phyloP scores from a whole-genome alignment of 441 rosid species.

The Isatis lusitanica region DNA sequence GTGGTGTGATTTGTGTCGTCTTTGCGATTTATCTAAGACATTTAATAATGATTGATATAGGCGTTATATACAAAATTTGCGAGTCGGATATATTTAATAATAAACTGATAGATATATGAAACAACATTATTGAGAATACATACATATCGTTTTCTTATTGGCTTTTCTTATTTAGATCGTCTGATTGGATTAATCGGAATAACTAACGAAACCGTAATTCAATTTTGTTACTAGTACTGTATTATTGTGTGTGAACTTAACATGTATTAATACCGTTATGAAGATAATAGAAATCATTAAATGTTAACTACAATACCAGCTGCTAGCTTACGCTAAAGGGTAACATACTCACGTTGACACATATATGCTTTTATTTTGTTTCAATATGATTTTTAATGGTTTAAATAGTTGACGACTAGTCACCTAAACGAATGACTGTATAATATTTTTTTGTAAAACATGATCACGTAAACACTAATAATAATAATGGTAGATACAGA shows the following conservation, averaged over 20 bases:
- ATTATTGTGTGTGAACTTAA: neutral
- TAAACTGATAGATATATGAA: neutral
- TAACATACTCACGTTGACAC: neutral
- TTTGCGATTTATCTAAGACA: slow-evolving; percentile 2
- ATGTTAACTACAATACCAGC: neutral
- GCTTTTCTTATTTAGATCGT: neutral
- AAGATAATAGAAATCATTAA: neutral
- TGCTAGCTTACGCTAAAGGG: no score
- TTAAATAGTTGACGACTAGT: neutral
- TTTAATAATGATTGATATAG: neutral
- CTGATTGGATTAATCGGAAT: no score
- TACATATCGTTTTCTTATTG: neutral
- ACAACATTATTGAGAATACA: neutral
- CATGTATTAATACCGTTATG: neutral
- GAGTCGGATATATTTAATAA: neutral
- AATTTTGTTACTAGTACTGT: neutral
- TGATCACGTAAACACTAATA: neutral
- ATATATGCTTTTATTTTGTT: no score
- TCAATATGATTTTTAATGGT: neutral
- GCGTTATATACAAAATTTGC: neutral
- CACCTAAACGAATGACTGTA: neutral
- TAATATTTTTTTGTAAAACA: neutral
- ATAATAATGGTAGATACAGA: neutral
- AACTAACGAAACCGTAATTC: neutral
- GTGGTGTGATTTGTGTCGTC: slow-evolving; percentile 20